Base-by-base conservation (phyloP, 1,139 yeast genomes). In the Entelexis sorbosivorans region DNA sequence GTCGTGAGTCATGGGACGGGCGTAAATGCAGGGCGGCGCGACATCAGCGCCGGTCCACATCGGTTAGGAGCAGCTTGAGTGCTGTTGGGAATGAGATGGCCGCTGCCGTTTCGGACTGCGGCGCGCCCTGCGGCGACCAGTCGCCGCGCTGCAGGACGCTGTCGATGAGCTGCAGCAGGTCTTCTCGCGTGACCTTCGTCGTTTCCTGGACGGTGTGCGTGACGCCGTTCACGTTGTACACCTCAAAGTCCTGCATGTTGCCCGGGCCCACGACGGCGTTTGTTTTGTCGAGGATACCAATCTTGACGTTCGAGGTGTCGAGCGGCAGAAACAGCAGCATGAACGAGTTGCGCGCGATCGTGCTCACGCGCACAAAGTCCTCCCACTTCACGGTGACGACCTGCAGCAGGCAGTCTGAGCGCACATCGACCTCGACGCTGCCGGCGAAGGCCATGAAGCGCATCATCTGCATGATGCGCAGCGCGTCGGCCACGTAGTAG, bases 381-480 rank as follows among this genome's bases (percentile, higher is more conserved):
- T 51, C 53, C 61, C 61, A 59, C 32, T 52, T 56, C 28, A 35
- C 24, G 8, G 32, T 11, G 5, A 59, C 48, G 3, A 53, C 39
- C 7, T 46, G 43, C 19, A 44, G 40, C 17, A 56, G 16, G 28
- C 58, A 52, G 44, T 51, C 56, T 2, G 53, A 52, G 13, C 58
- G 49, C 9, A 59, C 58, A 29, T 58, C 59, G 16, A 53, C 46
- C 26, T 55, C 57, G 10, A 55, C 38, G 3, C 54, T 49, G 7
- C 46, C 52, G 1, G 60, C 60, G 47, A 59, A 59, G 8, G 59
- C 49, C 22, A 46, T 40, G 31, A 47, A 47, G n/a, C 61, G 53
- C 48, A 58, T 38, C n/a, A 51, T 29, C 47, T 57, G 59, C 49
- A 59, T 11, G 19, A 45, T 26, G 7, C 48, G 20, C 20, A 58